Percentiles rank a stretch among this genome's conserved stretches.
These are phyloP conservation scores for Urochloa ruziziensis DNA, from an alignment of 176 grass and related monocot species.

Conservation along the genomic window DNA sequence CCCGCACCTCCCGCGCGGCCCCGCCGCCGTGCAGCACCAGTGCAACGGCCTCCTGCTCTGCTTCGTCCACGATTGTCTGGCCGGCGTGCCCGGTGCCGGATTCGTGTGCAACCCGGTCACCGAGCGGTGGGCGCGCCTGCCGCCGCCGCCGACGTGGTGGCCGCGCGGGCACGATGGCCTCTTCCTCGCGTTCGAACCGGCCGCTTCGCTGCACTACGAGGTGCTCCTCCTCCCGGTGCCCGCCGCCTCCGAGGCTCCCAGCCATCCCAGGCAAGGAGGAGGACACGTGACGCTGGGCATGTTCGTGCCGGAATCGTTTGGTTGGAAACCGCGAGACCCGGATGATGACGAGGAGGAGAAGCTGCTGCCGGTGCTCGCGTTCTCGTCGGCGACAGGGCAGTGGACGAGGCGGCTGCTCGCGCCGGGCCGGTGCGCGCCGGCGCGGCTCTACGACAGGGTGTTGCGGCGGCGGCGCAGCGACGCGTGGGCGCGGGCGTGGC, in stretches of 20 bases:
- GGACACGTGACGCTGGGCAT: conserved; percentile 5
- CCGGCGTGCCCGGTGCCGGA: background rate
- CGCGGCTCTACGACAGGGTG: background rate
- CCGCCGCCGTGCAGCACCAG: background rate
- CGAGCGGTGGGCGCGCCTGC: conserved; percentile 12
- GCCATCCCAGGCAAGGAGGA: background rate
- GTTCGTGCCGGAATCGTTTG: background rate
- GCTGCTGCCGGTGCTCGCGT: background rate
- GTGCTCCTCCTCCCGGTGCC: conserved; percentile 13
- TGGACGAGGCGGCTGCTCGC: background rate
- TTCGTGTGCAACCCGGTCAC: conserved; percentile 27
- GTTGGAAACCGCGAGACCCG: background rate
- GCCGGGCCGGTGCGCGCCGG: background rate
- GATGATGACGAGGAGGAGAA: background rate
- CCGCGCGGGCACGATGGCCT: background rate
- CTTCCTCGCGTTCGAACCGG: conserved; percentile 17
- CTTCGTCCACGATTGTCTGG: background rate
- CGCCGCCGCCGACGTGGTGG: conserved; percentile 6
- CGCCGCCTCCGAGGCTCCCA: too few species aligned
- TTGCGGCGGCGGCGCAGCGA: background rate
- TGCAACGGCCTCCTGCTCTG: conserved; percentile 27
- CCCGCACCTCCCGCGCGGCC: background rate
- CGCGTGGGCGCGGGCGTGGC: background rate
- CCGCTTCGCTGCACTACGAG: background rate
- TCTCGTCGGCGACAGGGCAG: conserved; percentile 11